Evolutionary conservation across 139 green algal genomes (phyloP).

Genomic region (Haematococcus lacustris): DNA sequence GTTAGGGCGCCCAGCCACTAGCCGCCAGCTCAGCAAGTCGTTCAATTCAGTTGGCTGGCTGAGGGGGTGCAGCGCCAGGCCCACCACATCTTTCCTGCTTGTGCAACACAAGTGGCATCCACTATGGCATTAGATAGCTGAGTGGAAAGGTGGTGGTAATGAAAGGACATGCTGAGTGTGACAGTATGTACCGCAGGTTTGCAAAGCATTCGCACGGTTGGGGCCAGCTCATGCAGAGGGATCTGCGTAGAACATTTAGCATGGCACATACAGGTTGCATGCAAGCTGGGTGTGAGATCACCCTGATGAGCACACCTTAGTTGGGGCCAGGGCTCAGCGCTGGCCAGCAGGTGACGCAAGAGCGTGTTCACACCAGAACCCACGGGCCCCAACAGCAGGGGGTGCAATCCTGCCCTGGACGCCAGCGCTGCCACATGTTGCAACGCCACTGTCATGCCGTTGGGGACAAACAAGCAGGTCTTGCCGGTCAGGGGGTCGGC

Average conservation of each 20-base stretch:
- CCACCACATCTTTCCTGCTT: slow-evolving; percentile 2
- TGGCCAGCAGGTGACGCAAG: slow-evolving; percentile 24
- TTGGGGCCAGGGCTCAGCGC: not conserved
- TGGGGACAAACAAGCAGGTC: slow-evolving; percentile 23
- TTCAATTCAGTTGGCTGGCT: slow-evolving; percentile 12
- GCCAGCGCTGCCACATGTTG: slow-evolving; percentile 19
- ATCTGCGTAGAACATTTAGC: too few species aligned
- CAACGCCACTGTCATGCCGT: slow-evolving; percentile 6
- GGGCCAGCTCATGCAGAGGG: too few species aligned
- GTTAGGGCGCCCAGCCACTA: not conserved
- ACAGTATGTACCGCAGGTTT: too few species aligned
- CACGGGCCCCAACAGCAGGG: slow-evolving; percentile 18
- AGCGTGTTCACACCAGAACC: slow-evolving; percentile 25
- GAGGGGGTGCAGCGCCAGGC: not conserved
- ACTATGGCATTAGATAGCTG: too few species aligned
- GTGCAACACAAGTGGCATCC: too few species aligned
- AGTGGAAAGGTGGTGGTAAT: too few species aligned
- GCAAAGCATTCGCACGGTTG: too few species aligned
- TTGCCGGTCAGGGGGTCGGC: slow-evolving; percentile 2
- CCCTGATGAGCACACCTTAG: too few species aligned
- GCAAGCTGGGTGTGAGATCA: too few species aligned
- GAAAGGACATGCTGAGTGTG: too few species aligned
- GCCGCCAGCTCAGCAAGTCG: slow-evolving; percentile 16
- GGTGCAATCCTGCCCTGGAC: slow-evolving; percentile 16
- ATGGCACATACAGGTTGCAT: too few species aligned